Conservation (phyloP, 2,329 filamentous ascomycete genomes). For the Phialocephala subalpina region DNA sequence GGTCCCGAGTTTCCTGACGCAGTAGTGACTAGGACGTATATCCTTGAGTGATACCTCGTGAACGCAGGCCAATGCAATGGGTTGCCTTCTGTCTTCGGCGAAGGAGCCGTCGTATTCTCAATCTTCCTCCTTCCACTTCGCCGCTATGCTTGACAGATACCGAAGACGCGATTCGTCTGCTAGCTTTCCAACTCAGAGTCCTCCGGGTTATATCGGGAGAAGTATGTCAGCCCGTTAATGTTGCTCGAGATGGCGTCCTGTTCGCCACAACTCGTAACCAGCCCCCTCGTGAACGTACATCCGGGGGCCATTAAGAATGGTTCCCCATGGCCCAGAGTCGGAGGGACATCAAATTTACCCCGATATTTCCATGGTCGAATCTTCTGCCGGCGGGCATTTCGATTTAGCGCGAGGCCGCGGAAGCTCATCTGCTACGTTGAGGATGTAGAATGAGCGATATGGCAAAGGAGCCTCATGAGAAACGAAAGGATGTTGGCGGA, state of each 20-base stretch:
- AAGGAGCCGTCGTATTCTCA: neutral
- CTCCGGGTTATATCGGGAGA: neutral
- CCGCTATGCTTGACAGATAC: neutral
- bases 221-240: neutral
- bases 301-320: neutral
- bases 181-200: neutral
- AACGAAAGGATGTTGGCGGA: neutral
- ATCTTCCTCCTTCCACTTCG: neutral
- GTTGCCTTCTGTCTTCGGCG: neutral
- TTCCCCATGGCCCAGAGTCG: neutral
- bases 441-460: neutral
- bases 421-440: neutral
- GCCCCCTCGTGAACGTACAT: neutral
- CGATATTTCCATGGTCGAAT: neutral
- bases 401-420: neutral
- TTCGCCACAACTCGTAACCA: neutral
- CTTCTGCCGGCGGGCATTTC: neutral
- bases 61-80: neutral
- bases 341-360: neutral
- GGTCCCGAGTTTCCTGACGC: neutral
- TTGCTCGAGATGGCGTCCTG: too few species aligned
- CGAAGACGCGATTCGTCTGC: neutral
- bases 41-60: neutral
- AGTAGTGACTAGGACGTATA: neutral
- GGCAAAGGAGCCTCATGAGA: neutral